phyloP scores from a whole-genome alignment of 1,139 yeast species.

The Taphrina betulina region DNA sequence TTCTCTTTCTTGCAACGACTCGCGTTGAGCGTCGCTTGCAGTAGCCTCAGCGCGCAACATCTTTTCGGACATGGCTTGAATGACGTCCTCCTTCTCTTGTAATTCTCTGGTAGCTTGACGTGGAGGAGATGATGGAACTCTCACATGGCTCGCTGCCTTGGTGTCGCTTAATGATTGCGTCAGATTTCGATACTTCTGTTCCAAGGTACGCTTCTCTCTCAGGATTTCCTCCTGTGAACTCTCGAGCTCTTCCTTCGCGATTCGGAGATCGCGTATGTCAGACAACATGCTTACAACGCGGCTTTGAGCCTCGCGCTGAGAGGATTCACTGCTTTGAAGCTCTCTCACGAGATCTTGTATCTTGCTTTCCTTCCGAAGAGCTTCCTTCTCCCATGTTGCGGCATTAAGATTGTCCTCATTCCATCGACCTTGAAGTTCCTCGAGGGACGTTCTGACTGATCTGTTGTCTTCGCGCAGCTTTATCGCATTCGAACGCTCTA shows the following conservation, averaged over 20 bases:
- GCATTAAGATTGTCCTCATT: constrained; percentile 29
- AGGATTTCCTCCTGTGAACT: constrained; percentile 46
- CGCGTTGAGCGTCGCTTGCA: constrained; percentile 37
- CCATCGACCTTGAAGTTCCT: constrained; percentile 29
- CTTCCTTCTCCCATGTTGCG: constrained; percentile 47
- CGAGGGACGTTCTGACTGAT: constrained; percentile 21
- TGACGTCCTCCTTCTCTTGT: constrained; percentile 32
- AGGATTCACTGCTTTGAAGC: constrained; percentile 49
- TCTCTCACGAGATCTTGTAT: constrained; percentile 54
- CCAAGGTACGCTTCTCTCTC: constrained; percentile 46
- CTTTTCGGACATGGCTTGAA: constrained; percentile 35
- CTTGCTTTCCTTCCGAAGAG: constrained; percentile 55
- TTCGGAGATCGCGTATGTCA: constrained; percentile 43
- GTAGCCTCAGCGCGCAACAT: constrained; percentile 35
- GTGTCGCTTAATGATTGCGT: constrained; percentile 41
- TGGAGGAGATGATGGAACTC: constrained; percentile 36
- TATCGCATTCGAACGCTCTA: constrained; percentile 29
- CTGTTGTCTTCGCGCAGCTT: constrained; percentile 31
- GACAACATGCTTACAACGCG: constrained; percentile 44
- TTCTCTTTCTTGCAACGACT: constrained; percentile 41
- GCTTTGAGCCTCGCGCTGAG: constrained; percentile 46
- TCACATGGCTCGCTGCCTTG: constrained; percentile 17
- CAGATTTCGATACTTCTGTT: constrained; percentile 43
- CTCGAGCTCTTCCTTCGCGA: constrained; percentile 39
- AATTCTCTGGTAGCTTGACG: constrained; percentile 3